These are phyloP conservation scores for Wickerhamiella galacta DNA, from an alignment of 805 yeast species.

Conservation along the genomic window DNA sequence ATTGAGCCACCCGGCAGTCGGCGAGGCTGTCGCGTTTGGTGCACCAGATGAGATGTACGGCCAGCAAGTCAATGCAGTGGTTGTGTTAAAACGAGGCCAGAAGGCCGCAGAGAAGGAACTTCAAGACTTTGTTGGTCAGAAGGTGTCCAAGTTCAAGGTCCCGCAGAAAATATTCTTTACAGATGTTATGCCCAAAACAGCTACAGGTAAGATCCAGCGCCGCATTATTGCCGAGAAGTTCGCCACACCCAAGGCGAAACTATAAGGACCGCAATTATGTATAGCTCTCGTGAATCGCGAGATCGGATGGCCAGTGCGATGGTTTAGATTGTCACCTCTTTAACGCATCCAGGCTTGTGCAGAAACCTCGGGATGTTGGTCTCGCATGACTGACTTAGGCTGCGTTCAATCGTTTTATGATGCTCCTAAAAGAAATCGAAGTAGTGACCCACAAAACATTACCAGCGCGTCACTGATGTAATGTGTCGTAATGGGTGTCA, in stretches of 20 bases:
- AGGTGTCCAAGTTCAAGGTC: conserved; percentile 41
- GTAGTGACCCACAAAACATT: too few relatives aligned
- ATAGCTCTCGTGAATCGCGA: too few relatives aligned
- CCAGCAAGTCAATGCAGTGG: conserved; percentile 53
- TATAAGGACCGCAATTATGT: conserved; percentile 10
- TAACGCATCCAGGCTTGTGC: too few relatives aligned
- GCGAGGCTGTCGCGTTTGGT: conserved; percentile 57
- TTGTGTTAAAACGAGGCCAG: conserved; percentile 34
- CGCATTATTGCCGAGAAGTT: conserved; percentile 39
- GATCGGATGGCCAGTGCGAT: too few relatives aligned
- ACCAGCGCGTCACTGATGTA: too few relatives aligned
- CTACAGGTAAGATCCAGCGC: conserved; percentile 65
- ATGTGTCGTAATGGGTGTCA: too few relatives aligned
- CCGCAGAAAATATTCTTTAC: conserved; percentile 44
- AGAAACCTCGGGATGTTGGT: too few relatives aligned
- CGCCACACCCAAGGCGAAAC: conserved; percentile 20
- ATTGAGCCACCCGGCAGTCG: conserved; percentile 43
- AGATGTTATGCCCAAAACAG: conserved; percentile 51
- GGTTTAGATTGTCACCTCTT: too few relatives aligned
- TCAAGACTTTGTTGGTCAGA: conserved; percentile 28
- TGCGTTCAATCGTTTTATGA: too few relatives aligned
- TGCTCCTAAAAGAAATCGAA: too few relatives aligned
- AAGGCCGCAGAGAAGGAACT: conserved; percentile 28
- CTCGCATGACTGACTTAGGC: too few relatives aligned
- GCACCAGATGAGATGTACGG: conserved; percentile 54